A percentile compares a stretch with the other conserved stretches of the same genome.
phyloP scores from a whole-genome alignment of 495 filamentous ascomycete genomes.

The Pseudoneurospora amorphoporcata region DNA sequence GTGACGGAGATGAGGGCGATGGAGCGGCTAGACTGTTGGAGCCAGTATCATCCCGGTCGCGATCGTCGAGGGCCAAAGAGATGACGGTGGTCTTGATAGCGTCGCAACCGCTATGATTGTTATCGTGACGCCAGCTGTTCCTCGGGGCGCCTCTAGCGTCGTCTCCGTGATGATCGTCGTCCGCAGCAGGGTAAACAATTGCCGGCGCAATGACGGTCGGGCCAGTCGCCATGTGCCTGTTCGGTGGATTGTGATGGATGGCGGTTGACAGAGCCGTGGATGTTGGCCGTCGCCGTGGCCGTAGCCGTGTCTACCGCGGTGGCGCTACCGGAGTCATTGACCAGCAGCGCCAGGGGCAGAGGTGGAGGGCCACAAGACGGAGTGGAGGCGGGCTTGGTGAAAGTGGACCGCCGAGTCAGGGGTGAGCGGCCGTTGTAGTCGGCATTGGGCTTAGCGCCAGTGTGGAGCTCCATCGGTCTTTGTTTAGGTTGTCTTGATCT shows the following conservation, averaged over 20 bases:
- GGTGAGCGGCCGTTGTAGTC: not conserved
- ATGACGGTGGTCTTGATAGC: conserved; percentile 1
- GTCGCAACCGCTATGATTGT: not conserved
- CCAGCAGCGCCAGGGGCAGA: not conserved
- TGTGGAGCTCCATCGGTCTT: not conserved
- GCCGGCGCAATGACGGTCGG: not conserved
- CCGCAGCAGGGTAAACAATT: not conserved
- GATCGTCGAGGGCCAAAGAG: conserved; percentile 9
- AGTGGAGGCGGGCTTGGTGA: not conserved
- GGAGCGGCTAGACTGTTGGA: not conserved
- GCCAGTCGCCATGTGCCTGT: conserved; percentile 7
- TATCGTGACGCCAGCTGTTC: not conserved
- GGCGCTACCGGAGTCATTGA: not conserved
- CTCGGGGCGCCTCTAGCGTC: not conserved
- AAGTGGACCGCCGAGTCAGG: not conserved
- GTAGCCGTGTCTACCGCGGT: conserved; percentile 1
- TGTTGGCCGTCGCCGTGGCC: conserved; percentile 12
- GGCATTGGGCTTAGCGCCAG: not conserved
- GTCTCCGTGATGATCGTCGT: conserved; percentile 6
- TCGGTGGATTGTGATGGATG: not conserved
- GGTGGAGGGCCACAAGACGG: not conserved
- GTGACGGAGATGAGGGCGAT: not conserved
- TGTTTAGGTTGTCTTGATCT: not conserved
- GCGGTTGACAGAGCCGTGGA: conserved; percentile 8
- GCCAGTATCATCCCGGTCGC: conserved; percentile 5